phyloP scores from a whole-genome alignment of 2,329 filamentous ascomycete species.

The Ramularia collo-cygni region DNA sequence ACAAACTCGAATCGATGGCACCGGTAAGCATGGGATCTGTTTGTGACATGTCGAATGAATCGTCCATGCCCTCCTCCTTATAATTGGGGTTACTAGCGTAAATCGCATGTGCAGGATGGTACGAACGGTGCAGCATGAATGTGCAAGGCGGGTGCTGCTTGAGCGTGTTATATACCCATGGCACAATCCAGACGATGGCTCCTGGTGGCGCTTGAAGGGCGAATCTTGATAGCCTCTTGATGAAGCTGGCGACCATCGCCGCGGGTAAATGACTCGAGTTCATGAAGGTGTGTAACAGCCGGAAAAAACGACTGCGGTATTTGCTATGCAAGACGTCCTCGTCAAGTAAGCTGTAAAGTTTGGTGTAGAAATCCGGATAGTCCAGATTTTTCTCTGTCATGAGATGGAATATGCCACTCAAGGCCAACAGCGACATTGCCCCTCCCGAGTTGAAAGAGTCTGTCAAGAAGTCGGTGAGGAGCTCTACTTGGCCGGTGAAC shows the following conservation, averaged over 20 bases:
- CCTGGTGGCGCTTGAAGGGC: conserved; percentile 83
- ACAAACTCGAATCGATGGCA: conserved; percentile 87
- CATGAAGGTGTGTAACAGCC: conserved; percentile 84
- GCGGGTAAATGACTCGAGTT: conserved; percentile 87
- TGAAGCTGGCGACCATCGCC: conserved; percentile 84
- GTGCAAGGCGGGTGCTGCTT: conserved; percentile 84
- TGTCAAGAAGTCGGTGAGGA: conserved; percentile 94
- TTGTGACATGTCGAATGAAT: conserved; percentile 72
- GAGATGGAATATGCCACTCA: conserved; percentile 90
- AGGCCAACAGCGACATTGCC: conserved; percentile 75
- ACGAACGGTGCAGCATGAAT: conserved; percentile 84
- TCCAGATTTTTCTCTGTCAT: conserved; percentile 92
- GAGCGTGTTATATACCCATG: conserved; percentile 92
- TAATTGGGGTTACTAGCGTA: conserved; percentile 20
- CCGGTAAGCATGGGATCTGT: conserved; percentile 74
- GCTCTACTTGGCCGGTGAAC: conserved; percentile 72
- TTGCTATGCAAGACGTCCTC: conserved; percentile 83
- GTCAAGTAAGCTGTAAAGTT: conserved; percentile 89
- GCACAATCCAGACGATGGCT: conserved; percentile 80
- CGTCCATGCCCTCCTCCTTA: conserved; percentile 56
- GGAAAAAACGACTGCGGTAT: conserved; percentile 88
- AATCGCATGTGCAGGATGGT: conserved; percentile 28
- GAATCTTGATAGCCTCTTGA: conserved; percentile 83
- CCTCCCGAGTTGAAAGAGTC: conserved; percentile 85
- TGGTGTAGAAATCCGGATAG: conserved; percentile 74